Percentiles rank a stretch among this genome's conserved stretches.
These are phyloP conservation scores for Trichoderma semiorbis DNA, from an alignment of 2,329 filamentous ascomycete species.

Conservation along the genomic window DNA sequence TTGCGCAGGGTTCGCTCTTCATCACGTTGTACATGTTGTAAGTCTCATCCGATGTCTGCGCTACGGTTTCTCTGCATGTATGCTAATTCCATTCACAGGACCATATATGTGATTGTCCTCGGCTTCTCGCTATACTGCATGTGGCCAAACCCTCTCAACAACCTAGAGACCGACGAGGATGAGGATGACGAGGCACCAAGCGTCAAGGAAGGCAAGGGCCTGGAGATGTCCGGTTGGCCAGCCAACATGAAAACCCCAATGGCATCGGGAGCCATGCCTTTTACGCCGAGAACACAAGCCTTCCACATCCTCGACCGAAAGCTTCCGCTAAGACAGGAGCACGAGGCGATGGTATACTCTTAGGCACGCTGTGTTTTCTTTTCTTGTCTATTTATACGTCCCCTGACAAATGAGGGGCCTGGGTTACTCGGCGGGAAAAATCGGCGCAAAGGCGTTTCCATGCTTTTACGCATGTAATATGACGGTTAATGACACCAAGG, in stretches of 20 bases:
- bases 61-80: neutral
- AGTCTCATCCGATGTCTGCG: constrained; percentile 31
- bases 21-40: constrained; percentile 66
- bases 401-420: neutral
- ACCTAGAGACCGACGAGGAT: constrained; percentile 42
- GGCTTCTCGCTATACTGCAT: constrained; percentile 57
- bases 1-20: constrained; percentile 66
- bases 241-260: constrained; percentile 20
- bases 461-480: neutral
- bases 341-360: neutral
- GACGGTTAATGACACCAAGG: constrained; percentile 1
- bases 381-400: neutral
- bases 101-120: constrained; percentile 58
- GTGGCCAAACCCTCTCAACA: constrained; percentile 54
- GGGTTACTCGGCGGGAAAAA: neutral
- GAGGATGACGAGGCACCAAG: constrained; percentile 33
- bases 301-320: constrained; percentile 62
- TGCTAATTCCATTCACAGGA: constrained; percentile 4
- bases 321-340: constrained; percentile 45
- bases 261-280: constrained; percentile 39
- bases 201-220: constrained; percentile 38
- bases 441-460: constrained; percentile 1
- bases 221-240: constrained; percentile 51
- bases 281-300: constrained; percentile 64
- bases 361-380: neutral